Evolutionary conservation across 768 basidiomycete species (phyloP), one percentile per base, ranked within the genome.

Genomic region (Mycena polygramma): DNA sequence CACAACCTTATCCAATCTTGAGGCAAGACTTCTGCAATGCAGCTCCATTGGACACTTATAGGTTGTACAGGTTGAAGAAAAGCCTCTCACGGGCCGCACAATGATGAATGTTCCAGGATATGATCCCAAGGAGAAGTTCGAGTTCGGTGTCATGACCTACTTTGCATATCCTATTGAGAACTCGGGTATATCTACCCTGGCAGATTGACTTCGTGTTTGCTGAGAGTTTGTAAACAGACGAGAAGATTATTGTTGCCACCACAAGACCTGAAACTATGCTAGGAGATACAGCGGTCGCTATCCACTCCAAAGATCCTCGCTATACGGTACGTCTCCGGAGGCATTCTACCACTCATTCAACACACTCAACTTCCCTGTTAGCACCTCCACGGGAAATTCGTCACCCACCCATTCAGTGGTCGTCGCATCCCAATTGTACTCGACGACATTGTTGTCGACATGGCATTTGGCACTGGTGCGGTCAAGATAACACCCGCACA

Each of bases 1-100:
- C 78, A 99, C 97, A 1, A 97, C 97, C 0, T 84, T 99, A 2
- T 98, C 97, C 19, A 98, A 98, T 80, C 86, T 99, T 59, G 97
- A 99, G 89, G 94, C 93, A 41, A 15, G 45, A 46, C 45, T 3
- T 14, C 19, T 19, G 14, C 19, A 46, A 19, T 20, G 13, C 19
- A 17, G 15, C 7, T 19, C 17, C 2, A 19, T 17, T n/a, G 15
- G 7, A 46, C 17, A 7, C 45, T 46, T 7, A 46, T 20, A 7
- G 30, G 19, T 6, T 7, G 2, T 46, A 15, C 7, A 46, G 45
- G 45, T 46, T 15, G 45, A 46, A 19, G 45, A 46, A 19, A 46
- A 46, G 7, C 7, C 17, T 7, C 19, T 46, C 15, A 46, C 15
- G 2, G 45, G 45, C 15, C 45, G 45, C 45, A 46, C 45, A 46